A percentile compares a stretch with the other conserved stretches of the same genome.
These are phyloP conservation scores for Solanum etuberosum DNA, from an alignment of 257 asterid genomes.

Conservation along the genomic window DNA sequence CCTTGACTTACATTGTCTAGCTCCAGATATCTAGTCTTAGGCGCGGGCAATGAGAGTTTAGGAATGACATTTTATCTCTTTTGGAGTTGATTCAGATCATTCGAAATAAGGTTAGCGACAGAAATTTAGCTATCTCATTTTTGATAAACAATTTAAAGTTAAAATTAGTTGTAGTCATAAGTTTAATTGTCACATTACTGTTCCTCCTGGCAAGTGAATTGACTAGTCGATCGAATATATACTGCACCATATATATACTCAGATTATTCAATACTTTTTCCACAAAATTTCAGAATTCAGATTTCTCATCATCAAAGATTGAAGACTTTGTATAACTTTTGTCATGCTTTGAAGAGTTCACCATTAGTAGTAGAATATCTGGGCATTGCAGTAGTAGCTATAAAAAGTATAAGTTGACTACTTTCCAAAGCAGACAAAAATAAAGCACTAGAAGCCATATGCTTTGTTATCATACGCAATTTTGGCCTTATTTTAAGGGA, in stretches of 20 bases:
- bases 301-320: neutral
- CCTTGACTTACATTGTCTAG: neutral
- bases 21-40: neutral
- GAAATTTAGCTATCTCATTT: too few species aligned
- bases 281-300: neutral
- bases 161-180: neutral
- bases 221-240: slow-evolving; percentile 1
- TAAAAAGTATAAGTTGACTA: slow-evolving; percentile 14
- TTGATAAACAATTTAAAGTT: neutral
- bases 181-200: neutral
- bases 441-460: slow-evolving; percentile 4
- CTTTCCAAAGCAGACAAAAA: slow-evolving; percentile 16
- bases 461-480: neutral
- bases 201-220: neutral
- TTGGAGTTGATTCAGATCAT: neutral
- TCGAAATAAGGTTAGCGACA: neutral
- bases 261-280: neutral
- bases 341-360: neutral
- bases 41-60: neutral
- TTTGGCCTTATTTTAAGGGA: slow-evolving; percentile 13
- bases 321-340: neutral
- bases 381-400: slow-evolving; percentile 1
- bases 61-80: neutral
- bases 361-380: neutral
- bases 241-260: too few species aligned